These are phyloP conservation scores for Corylus heterophylla DNA, from an alignment of 306 rosid genomes.

Conservation along the genomic window DNA sequence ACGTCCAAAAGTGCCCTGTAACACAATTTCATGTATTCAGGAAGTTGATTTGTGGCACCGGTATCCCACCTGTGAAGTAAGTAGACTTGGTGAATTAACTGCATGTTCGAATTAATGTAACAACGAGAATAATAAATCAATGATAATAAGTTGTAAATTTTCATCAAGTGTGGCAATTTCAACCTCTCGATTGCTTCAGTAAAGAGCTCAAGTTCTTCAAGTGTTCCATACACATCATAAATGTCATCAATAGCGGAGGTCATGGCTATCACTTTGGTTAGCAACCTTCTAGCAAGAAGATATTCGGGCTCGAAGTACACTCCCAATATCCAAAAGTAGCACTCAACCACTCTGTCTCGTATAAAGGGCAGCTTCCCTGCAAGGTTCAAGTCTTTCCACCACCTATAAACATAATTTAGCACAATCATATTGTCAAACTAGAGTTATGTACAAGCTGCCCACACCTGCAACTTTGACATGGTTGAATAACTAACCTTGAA, in stretches of 20 bases:
- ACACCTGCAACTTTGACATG: neutral
- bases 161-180: neutral
- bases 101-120: too few species aligned
- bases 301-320: conserved; percentile 31
- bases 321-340: conserved; percentile 21
- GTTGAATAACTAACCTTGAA: conserved; percentile 4
- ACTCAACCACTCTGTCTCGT: conserved; percentile 39
- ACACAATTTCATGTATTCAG: conserved; percentile 27
- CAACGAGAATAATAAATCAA: too few species aligned
- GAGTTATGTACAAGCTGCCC: neutral
- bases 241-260: conserved; percentile 38
- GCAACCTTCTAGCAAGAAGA: conserved; percentile 21
- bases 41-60: conserved; percentile 17
- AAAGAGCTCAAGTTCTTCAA: conserved; percentile 18
- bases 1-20: conserved; percentile 12
- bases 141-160: too few species aligned
- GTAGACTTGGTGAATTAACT: neutral
- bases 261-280: conserved; percentile 24
- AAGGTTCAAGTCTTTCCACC: conserved; percentile 44
- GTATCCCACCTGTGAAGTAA: conserved; percentile 30
- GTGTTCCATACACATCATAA: conserved; percentile 35
- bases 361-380: conserved; percentile 27
- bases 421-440: neutral
- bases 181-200: conserved; percentile 15
- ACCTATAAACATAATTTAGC: conserved; percentile 18